Conservation (phyloP, 768 basidiomycete genomes). For the Tephrocybe sp. region DNA sequence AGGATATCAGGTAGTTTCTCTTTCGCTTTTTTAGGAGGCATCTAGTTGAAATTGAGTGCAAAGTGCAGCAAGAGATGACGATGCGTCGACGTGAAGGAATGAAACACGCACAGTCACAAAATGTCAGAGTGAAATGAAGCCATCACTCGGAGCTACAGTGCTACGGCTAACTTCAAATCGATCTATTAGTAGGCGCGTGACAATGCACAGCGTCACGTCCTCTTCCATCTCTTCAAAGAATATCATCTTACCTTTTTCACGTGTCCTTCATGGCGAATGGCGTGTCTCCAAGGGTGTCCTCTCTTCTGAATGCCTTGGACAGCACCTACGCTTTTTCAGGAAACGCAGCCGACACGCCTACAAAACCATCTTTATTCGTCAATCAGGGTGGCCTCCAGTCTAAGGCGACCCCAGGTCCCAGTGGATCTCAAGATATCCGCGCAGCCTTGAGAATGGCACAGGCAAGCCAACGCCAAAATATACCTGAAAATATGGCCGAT, state of each 20-base stretch:
- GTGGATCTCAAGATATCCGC: background rate
- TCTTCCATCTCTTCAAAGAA: no score
- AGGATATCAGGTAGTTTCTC: no score
- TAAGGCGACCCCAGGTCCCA: background rate
- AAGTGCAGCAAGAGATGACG: no score
- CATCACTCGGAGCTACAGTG: no score
- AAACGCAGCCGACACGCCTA: slow-evolving; percentile 7
- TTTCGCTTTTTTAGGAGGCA: no score
- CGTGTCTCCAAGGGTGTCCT: slow-evolving; percentile 20
- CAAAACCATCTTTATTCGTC: background rate
- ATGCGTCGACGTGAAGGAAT: no score
- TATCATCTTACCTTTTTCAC: slow-evolving; percentile 1
- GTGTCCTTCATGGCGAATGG: slow-evolving; percentile 16
- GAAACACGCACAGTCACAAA: no score
- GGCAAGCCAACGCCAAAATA: slow-evolving; percentile 1
- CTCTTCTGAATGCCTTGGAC: slow-evolving; percentile 29
- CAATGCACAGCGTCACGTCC: background rate
- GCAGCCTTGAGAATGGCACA: slow-evolving; percentile 1
- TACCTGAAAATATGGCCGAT: background rate
- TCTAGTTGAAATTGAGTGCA: no score
- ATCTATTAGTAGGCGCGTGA: no score
- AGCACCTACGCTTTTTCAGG: slow-evolving; percentile 16
- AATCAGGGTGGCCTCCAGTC: background rate
- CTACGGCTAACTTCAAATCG: no score
- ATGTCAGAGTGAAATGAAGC: no score